phyloP scores from a whole-genome alignment of 2,329 filamentous ascomycete species.

The Colletotrichum spaethianum region DNA sequence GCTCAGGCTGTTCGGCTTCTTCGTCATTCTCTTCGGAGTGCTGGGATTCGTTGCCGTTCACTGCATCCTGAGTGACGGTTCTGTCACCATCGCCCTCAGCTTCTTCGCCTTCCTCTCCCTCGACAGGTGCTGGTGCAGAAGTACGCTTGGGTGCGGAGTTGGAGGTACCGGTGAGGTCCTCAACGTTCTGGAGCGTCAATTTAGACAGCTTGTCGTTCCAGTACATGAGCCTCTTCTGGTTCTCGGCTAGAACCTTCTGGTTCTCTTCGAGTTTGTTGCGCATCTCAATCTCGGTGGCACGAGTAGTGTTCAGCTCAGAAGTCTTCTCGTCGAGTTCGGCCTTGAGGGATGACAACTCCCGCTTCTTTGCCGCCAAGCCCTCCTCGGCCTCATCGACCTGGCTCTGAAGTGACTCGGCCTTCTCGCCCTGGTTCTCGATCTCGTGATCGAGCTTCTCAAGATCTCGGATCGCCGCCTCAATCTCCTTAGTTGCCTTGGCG shows the following conservation, averaged over 20 bases:
- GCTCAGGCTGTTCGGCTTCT: constrained; percentile 41
- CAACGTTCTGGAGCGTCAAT: constrained; percentile 85
- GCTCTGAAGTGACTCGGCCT: constrained; percentile 79
- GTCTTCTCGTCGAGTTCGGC: constrained; percentile 89
- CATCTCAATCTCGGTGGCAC: constrained; percentile 96
- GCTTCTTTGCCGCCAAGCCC: constrained; percentile 82
- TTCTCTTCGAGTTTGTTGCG: constrained; percentile 97
- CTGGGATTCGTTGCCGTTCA: constrained; percentile 37
- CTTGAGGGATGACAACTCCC: constrained; percentile 85
- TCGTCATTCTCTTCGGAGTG: constrained; percentile 45
- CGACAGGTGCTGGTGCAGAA: constrained; percentile 30
- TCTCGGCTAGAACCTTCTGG: constrained; percentile 88
- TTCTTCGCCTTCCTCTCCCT: constrained; percentile 44
- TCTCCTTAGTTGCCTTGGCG: constrained; percentile 83
- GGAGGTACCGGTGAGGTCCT: constrained; percentile 69
- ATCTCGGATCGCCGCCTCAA: constrained; percentile 79
- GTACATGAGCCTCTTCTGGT: constrained; percentile 85
- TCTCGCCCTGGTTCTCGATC: constrained; percentile 81
- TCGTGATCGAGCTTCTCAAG: constrained; percentile 85
- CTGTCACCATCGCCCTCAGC: constrained; percentile 47
- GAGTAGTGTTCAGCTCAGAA: constrained; percentile 87
- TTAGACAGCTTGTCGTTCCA: constrained; percentile 94
- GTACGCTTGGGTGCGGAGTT: constrained; percentile 43
- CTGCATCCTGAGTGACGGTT: constrained; percentile 15
- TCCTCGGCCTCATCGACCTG: constrained; percentile 88